Evolutionary conservation across 2,329 filamentous ascomycete genomes (phyloP), one percentile per base, ranked within the genome.

Genomic region (Microdochium bolleyi): DNA sequence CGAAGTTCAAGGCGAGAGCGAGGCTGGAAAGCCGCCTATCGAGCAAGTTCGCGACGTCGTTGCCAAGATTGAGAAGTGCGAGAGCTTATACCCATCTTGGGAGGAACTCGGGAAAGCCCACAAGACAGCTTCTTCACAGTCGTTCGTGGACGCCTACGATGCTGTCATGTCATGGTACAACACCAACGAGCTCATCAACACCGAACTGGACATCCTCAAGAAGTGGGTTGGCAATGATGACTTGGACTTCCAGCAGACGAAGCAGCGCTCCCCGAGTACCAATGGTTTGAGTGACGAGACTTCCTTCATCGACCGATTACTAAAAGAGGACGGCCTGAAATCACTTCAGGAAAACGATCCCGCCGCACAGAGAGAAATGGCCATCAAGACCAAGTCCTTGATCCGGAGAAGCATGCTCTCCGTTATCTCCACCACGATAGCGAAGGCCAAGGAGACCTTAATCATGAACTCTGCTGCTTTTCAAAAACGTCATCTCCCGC

Each of bases 201-300:
- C 89, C 2, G 89, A 99, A 68, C 80, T 99, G 54, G 84, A 85
- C 14, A 92, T 97, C 57, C 71, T 99, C 57, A 92, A 94, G 68
- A 91, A 87, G 57, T 99, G 94, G 94, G 94, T 99, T 24, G 94
- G 94, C 52, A 99, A 99, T 64, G 85, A 92, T 37, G 92, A 96
- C 64, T 80, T 99, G 38, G 91, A 97, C 69, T 99, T 97, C 65
- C 84, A 84, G 50, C 87, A 88, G 64, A 80, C 85, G 22, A 86
- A 87, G 58, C 78, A 83, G 51, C 81, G 82, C 54, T 86, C 88
- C 1, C 82, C 84, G 2, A 79, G 78, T 55, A 82, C 82, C 55
- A 83, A 87, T 59, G 88, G 89, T 54, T 81, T 96, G 49, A 84
- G 85, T 24, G 92, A 97, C 63, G 92, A 96, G 61, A 87, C 90